A percentile compares a stretch with the other conserved stretches of the same genome.
Evolutionary conservation across 1,284 basidiomycete genomes (phyloP).

Genomic region (Cutaneotrichosporon dermatis): DNA sequence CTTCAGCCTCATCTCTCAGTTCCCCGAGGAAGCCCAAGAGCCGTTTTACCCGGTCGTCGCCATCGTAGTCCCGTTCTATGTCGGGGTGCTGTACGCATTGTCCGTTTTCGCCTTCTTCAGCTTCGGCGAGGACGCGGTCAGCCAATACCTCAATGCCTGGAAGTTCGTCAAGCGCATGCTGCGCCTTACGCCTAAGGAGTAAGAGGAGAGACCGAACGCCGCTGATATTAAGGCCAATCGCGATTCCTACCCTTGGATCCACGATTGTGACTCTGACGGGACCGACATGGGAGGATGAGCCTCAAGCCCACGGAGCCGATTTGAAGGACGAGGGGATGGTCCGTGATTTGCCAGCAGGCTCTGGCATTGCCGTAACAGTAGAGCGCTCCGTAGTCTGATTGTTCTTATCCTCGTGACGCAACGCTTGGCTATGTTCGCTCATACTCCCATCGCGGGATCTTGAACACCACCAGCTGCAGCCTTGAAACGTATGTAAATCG

Average conservation of each 20-base stretch:
- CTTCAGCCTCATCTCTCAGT: slow-evolving; percentile 21
- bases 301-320: not conserved
- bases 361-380: slow-evolving; percentile 10
- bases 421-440: no score
- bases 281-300: slow-evolving; percentile 1
- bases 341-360: no score
- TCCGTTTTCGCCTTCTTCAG: slow-evolving; percentile 49
- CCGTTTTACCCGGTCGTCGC: not conserved
- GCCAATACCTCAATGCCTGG: slow-evolving; percentile 27
- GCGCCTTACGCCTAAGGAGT: slow-evolving; percentile 1
- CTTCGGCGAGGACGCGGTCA: slow-evolving; percentile 41
- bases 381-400: slow-evolving; percentile 18
- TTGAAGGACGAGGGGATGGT: no score
- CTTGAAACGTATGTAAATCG: no score
- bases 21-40: slow-evolving; percentile 15
- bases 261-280: slow-evolving; percentile 1
- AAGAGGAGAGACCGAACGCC: no score
- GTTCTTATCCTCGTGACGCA: no score
- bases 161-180: not conserved
- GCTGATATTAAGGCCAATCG: no score
- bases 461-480: no score
- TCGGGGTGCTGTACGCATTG: slow-evolving; percentile 31
- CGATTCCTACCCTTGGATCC: not conserved
- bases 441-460: no score
- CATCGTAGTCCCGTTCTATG: slow-evolving; percentile 13